A percentile compares a stretch with the other conserved stretches of the same genome.
Evolutionary conservation across 768 basidiomycete genomes (phyloP).

Genomic region (Russula sp.): DNA sequence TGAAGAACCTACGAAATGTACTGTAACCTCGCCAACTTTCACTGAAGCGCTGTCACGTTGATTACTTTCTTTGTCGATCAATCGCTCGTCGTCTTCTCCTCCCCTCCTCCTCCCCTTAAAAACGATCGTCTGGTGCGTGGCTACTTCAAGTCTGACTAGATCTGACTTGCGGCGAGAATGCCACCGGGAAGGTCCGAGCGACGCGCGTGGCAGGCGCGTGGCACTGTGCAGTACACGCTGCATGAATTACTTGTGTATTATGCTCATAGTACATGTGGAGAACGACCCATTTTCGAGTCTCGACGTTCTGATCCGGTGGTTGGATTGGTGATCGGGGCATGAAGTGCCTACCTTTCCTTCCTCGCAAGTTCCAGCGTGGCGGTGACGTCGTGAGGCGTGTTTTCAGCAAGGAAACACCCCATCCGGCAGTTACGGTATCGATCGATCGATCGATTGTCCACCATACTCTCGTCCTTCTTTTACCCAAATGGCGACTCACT

Average conservation of each 20-base stretch:
- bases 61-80: background rate
- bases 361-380: background rate
- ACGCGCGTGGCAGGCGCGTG: background rate
- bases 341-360: background rate
- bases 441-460: background rate
- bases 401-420: background rate
- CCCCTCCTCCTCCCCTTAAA: background rate
- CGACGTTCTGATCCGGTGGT: background rate
- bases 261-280: background rate
- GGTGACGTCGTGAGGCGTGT: no score
- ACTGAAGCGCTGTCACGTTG: no score
- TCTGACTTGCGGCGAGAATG: background rate
- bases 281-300: background rate
- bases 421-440: background rate
- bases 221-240: background rate
- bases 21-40: no score
- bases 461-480: background rate
- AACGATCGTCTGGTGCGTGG: background rate
- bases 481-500: background rate
- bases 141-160: background rate
- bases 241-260: background rate
- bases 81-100: no score
- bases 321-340: no score
- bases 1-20: background rate
- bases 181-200: background rate